These are phyloP conservation scores for Vishniacozyma victoriae DNA, from an alignment of 768 basidiomycete genomes.

Conservation along the genomic window DNA sequence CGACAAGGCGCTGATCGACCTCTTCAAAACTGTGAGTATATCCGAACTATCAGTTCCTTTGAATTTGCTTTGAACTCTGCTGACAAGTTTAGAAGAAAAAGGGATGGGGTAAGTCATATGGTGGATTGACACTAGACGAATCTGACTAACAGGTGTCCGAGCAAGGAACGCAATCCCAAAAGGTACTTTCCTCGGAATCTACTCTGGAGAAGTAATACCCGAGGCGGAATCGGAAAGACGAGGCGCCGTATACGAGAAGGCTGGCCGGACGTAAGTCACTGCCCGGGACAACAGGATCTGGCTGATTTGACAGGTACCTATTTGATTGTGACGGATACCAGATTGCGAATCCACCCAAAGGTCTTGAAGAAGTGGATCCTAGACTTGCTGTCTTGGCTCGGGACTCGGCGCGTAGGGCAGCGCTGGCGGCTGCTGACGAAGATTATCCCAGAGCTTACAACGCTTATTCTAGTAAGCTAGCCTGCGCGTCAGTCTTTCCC, in stretches of 20 bases:
- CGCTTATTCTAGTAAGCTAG: slow-evolving; percentile 26
- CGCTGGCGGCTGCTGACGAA: slow-evolving; percentile 6
- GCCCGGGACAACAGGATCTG: not conserved
- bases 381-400: slow-evolving; percentile 23
- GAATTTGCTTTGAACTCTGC: not conserved
- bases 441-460: slow-evolving; percentile 40
- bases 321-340: slow-evolving; percentile 77
- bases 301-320: slow-evolving; percentile 57
- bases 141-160: slow-evolving; percentile 58
- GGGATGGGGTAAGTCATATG: slow-evolving; percentile 67
- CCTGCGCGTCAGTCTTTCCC: not conserved
- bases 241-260: slow-evolving; percentile 54
- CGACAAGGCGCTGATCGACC: slow-evolving; percentile 58
- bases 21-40: slow-evolving; percentile 52
- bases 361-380: slow-evolving; percentile 29
- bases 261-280: slow-evolving; percentile 39
- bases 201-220: slow-evolving; percentile 74
- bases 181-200: slow-evolving; percentile 74
- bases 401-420: slow-evolving; percentile 34
- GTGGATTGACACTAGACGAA: not conserved
- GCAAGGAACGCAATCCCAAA: slow-evolving; percentile 59
- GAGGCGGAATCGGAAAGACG: slow-evolving; percentile 63
- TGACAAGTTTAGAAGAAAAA: slow-evolving; percentile 50
- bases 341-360: slow-evolving; percentile 47
- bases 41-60: not conserved